Percentiles rank a stretch among this genome's conserved stretches.
Evolutionary conservation across 257 asterid species (phyloP).

Genomic region (Przewalskia tangutica): DNA sequence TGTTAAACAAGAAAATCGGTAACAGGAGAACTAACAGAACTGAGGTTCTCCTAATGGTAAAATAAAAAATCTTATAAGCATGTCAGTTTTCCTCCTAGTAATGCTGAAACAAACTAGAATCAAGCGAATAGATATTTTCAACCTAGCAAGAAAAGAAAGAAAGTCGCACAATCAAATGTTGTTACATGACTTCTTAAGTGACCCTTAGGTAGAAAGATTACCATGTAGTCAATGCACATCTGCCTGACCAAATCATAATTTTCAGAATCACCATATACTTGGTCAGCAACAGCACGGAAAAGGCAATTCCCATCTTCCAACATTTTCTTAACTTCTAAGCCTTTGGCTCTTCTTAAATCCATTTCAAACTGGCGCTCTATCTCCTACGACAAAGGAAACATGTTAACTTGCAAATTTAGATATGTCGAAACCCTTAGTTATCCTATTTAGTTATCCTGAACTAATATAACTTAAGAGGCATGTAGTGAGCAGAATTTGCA

Average conservation of each 20-base stretch:
- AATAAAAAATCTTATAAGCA: not conserved
- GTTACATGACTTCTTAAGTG: not conserved
- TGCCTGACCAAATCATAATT: constrained; percentile 83
- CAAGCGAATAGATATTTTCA: not conserved
- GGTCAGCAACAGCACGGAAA: constrained; percentile 99
- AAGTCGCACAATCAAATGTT: not conserved
- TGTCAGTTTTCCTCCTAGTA: not conserved
- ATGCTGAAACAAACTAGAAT: not conserved
- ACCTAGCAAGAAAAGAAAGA: not conserved
- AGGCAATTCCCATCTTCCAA: constrained; percentile 95
- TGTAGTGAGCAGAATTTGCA: not conserved
- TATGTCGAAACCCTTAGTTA: not conserved
- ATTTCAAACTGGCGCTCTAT: constrained; percentile 86
- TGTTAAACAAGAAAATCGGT: not conserved
- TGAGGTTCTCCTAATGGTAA: not conserved
- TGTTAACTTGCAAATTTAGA: not conserved
- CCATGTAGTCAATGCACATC: constrained; percentile 99
- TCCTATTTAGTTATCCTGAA: not conserved
- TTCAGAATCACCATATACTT: constrained; percentile 97
- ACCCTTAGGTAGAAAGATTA: constrained; percentile 18
- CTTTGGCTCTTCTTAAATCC: constrained; percentile 75
- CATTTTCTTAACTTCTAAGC: constrained; percentile 93
- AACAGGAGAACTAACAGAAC: not conserved
- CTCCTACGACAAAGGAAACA: constrained; percentile 47
- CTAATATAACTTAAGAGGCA: not conserved